Base-by-base conservation (phyloP, 192 early-diverging fungal genomes). In the Spizellomyces sp. region DNA sequence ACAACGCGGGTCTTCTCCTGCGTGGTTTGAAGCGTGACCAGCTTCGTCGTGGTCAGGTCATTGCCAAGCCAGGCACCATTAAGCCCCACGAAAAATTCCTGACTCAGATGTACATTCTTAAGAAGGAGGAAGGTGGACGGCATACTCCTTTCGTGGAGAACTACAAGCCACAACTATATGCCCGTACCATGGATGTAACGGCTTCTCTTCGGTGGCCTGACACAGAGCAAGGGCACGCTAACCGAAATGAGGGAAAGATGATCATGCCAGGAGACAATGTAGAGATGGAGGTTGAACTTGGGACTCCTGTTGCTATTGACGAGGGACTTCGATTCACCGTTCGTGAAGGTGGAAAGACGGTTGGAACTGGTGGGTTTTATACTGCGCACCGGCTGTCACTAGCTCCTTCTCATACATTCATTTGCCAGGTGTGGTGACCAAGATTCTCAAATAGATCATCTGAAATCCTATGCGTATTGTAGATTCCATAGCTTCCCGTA, bases 261-360 rank as follows among this genome's bases (percentile, higher is more conserved):
- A 90, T 99, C 62, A 94, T 97, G 91, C 97, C 97, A 8, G 97
- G 97, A 36, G 96, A 98, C 75, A 98, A 99, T 77, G 87, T 96
- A 45, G 89, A 89, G 66, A 87, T 99, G 87, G 64, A 87, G 75
- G 89, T 94, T 79, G 94, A 96, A 82, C 86, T 95, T 68, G 76
- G 87, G 36, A 75, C 87, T 64, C 86, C 91, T 44, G 87, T 98
- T 66, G 93, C 97, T 60, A 81, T 98, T 74, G 95, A 99, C 75
- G 90, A 91, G 76, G 95, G 95, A 64, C 87, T 95, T 83, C 89
- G 96, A 72, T 99, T 98, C 86, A 98, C 97, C 61, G 90, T 99
- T 59, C 93, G 96, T 74, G 96, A 99, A 81, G 97, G 97, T 75
- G 94, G 95, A 27, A 94, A 91, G 77, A 99, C 97, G 14, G 95